Conservation (phyloP, 345 rosid species). For the Salix arbutifolia region DNA sequence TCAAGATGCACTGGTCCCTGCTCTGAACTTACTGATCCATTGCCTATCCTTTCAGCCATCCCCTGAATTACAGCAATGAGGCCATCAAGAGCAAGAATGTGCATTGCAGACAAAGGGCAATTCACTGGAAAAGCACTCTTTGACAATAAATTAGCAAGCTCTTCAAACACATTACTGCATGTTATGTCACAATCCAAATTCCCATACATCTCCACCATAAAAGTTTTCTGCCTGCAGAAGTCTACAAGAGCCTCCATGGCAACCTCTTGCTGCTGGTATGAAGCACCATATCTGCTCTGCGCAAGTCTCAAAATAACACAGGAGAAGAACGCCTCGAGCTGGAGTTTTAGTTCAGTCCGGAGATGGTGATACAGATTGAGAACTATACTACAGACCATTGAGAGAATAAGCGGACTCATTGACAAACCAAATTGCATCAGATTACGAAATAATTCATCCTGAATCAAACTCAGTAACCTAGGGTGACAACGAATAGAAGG, state of each 20-base stretch:
- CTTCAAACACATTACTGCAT: constrained; percentile 96
- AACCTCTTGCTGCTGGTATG: constrained; percentile 98
- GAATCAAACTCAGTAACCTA: constrained; percentile 78
- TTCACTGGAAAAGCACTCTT: constrained; percentile 98
- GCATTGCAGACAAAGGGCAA: constrained; percentile 94
- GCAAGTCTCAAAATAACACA: constrained; percentile 97
- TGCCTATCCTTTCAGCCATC: constrained; percentile 97
- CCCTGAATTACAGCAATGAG: constrained; percentile 93
- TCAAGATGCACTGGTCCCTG: constrained; percentile 66
- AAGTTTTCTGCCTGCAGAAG: constrained; percentile 93
- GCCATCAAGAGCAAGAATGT: constrained; percentile 95
- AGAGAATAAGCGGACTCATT: constrained; percentile 89
- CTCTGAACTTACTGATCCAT: constrained; percentile 61
- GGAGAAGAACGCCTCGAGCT: constrained; percentile 98
- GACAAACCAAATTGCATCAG: constrained; percentile 97
- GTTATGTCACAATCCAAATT: constrained; percentile 98
- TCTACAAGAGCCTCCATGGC: constrained; percentile 99
- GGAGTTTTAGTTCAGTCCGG: constrained; percentile 78
- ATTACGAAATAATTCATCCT: constrained; percentile 91
- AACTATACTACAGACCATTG: constrained; percentile 92
- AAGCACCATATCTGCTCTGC: constrained; percentile 89
- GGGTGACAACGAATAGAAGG: constrained; percentile 73
- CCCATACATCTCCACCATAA: constrained; percentile 99
- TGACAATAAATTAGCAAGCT: constrained; percentile 84
- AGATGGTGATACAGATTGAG: constrained; percentile 90